These are phyloP conservation scores for Colletotrichum kahawae DNA, from an alignment of 2,329 filamentous ascomycete genomes.

Conservation along the genomic window DNA sequence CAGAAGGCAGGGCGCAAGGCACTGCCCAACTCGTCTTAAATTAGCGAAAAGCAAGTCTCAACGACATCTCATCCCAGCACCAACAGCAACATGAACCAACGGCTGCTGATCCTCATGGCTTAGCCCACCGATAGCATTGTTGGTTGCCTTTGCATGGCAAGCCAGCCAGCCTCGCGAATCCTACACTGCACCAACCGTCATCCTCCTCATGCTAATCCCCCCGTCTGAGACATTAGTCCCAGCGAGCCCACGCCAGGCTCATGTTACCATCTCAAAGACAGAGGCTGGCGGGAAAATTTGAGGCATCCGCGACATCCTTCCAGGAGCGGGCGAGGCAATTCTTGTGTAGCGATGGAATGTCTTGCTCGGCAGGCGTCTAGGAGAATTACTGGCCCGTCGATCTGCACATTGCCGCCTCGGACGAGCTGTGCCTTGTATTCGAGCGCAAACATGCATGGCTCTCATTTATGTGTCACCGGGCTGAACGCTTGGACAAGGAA, in stretches of 20 bases:
- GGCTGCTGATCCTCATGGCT: neutral
- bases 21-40: neutral
- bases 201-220: neutral
- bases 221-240: neutral
- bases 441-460: slow-evolving; percentile 1
- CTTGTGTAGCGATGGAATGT: neutral
- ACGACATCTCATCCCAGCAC: neutral
- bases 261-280: neutral
- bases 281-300: neutral
- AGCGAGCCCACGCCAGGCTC: neutral
- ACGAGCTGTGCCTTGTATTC: neutral
- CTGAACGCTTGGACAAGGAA: neutral
- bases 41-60: slow-evolving; percentile 1
- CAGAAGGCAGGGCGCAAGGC: neutral
- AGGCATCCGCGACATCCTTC: neutral
- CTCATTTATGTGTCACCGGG: neutral
- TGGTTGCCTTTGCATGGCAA: neutral
- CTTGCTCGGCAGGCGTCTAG: neutral
- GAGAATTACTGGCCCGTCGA: neutral
- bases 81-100: neutral
- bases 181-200: neutral
- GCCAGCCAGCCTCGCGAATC: neutral
- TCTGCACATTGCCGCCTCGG: neutral
- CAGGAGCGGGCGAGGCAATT: neutral
- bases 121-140: neutral